Evolutionary conservation across 306 rosid species (phyloP), one percentile per base, ranked within the genome.

Genomic region (Cucurbita argyrosperma): DNA sequence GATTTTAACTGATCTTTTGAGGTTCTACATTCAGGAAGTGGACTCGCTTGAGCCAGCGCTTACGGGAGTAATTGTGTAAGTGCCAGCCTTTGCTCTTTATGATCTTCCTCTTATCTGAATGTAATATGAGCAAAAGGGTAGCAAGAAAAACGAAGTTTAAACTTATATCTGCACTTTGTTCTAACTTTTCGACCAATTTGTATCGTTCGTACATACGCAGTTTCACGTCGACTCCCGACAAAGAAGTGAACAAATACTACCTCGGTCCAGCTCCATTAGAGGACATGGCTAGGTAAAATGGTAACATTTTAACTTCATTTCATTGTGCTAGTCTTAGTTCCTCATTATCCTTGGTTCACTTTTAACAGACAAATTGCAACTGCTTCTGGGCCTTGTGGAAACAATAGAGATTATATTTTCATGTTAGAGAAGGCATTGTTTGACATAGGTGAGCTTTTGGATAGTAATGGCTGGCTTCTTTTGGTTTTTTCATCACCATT

Each of bases 211-310:
- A 5, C 37, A 53, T 35, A 5, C 37, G 74, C 87, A 95, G 99
- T 71, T 95, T 95, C 85, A 89, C 96, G 50, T 91, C 99, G n/a
- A 91, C 97, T 21, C 97, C 90, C 1, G 97, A 95, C 86, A 88
- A 81, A 85, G 88, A 12, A 82, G 81, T 80, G 45, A 95, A 95
- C 88, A 89, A 89, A 81, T 95, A 95, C 80, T 95, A 89, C 83
- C 78, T 95, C 4, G 99, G 99, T 59, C 96, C 99, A 77, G 99
- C 97, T 57, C 97, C 96, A 10, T 74, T 91, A 78, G 89, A 86
- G 65, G 91, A 84, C 65, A 95, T 95, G 99, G 97, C 99, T 70
- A 83, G 96, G 99, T 95, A 87, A 69, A 30, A 63, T 40, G 7
- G 18, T 77, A 39, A n/a, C 19, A 35, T 39, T 4, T 6, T 19